Percentiles rank a stretch among this genome's conserved stretches.
Evolutionary conservation across 164 flowering plant genomes (phyloP).

Genomic region (Tetracentron sinense): DNA sequence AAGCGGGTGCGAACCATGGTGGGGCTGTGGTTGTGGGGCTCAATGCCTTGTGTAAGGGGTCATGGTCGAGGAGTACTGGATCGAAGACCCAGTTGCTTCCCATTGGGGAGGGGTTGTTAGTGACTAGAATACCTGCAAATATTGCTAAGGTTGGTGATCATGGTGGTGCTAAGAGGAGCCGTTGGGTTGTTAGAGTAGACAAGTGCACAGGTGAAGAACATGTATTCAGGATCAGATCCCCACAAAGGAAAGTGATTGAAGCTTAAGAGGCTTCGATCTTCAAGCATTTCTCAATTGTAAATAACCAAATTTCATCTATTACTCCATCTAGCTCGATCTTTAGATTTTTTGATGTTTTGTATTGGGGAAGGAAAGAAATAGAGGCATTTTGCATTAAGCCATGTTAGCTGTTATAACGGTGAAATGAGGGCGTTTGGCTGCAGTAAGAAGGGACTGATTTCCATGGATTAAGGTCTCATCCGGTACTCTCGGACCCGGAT

Average conservation of each 20-base stretch:
- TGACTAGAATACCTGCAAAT: conserved; percentile 35
- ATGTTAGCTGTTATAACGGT: too few relatives aligned
- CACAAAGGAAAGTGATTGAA: conserved; percentile 17
- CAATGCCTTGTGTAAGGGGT: conserved; percentile 55
- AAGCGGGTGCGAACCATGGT: conserved; percentile 12
- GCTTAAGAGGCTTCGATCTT: conserved; percentile 10
- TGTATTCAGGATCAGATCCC: conserved; percentile 56
- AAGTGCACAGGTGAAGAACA: conserved; percentile 84
- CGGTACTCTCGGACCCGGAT: too few relatives aligned
- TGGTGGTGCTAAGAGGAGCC: conserved; percentile 37
- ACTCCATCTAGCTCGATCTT: too few relatives aligned
- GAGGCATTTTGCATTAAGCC: too few relatives aligned
- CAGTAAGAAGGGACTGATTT: too few relatives aligned
- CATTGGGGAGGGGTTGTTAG: conserved; percentile 65
- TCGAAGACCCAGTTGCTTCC: conserved; percentile 56
- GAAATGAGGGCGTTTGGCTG: too few relatives aligned
- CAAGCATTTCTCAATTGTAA: too few relatives aligned
- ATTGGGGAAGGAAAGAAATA: too few relatives aligned
- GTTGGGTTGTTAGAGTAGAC: conserved; percentile 74
- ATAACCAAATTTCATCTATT: too few relatives aligned
- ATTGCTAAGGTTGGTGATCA: conserved; percentile 7
- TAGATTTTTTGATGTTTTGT: too few relatives aligned
- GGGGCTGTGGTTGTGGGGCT: conserved; percentile 55
- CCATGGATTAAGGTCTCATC: too few relatives aligned
- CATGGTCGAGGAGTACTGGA: conserved; percentile 43